Percentiles rank a stretch among this genome's conserved stretches.
phyloP scores from a whole-genome alignment of 2,329 filamentous ascomycete species.

The Sporothrix brunneoviolacea region DNA sequence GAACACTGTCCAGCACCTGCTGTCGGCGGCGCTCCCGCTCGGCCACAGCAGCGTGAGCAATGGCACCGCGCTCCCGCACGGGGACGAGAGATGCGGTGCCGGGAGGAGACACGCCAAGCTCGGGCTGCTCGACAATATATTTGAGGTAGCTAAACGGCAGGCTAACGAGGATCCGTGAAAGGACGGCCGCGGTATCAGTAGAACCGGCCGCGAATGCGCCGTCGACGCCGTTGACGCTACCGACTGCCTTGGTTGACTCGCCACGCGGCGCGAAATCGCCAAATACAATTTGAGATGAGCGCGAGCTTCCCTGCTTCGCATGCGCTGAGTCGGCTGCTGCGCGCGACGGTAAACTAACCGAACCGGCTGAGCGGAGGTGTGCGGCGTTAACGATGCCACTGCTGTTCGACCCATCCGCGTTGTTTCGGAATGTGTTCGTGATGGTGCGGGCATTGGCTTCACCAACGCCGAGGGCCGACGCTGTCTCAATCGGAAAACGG shows the following conservation, averaged over 20 bases:
- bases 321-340: background rate
- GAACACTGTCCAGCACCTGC: constrained; percentile 32
- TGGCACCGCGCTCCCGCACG: background rate
- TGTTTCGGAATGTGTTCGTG: no score
- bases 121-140: constrained; percentile 55
- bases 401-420: no score
- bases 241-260: background rate
- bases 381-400: no score
- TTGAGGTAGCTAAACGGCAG: constrained; percentile 63
- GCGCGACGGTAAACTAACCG: constrained; percentile 15
- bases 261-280: constrained; percentile 50
- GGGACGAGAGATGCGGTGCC: background rate
- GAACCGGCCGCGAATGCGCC: no score
- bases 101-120: constrained; percentile 41
- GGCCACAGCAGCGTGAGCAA: constrained; percentile 37
- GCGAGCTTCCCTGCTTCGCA: background rate
- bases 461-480: background rate
- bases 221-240: constrained; percentile 1
- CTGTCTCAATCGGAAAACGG: background rate
- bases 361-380: constrained; percentile 10
- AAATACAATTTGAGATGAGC: constrained; percentile 51
- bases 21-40: constrained; percentile 53
- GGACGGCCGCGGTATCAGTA: constrained; percentile 31
- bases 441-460: no score
- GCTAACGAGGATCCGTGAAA: constrained; percentile 64